Evolutionary conservation across 2,329 filamentous ascomycete genomes (phyloP).

Genomic region (Diplodia sapinea): DNA sequence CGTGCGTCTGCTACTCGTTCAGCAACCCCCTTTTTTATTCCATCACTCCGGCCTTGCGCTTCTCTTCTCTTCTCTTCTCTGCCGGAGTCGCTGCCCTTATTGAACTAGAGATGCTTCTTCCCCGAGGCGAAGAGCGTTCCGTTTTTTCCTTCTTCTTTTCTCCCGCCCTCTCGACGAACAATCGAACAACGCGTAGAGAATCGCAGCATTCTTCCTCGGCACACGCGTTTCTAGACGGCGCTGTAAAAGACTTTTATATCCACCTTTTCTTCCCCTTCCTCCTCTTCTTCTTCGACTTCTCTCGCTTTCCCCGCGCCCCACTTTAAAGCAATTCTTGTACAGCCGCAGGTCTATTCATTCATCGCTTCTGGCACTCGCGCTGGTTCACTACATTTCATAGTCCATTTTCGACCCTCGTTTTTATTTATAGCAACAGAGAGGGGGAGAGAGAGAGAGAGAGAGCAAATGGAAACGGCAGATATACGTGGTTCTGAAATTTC

Average conservation of each 20-base stretch:
- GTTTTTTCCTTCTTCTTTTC: not conserved
- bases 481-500: not conserved
- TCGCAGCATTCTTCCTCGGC: not conserved
- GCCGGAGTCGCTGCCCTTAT: not conserved
- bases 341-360: conserved; percentile 1
- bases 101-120: not conserved
- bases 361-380: not conserved
- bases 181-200: not conserved
- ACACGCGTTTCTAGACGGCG: not conserved
- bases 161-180: not conserved
- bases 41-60: not conserved
- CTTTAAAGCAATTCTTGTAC: not conserved
- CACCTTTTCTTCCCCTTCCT: not conserved
- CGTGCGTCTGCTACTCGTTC: not conserved
- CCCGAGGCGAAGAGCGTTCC: not conserved
- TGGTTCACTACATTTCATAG: not conserved
- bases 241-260: conserved; percentile 5
- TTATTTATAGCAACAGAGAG: not conserved
- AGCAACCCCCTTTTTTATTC: not conserved
- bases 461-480: too few relatives aligned
- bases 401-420: not conserved
- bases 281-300: not conserved
- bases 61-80: conserved; percentile 3
- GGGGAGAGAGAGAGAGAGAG: not conserved
- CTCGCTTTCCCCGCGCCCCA: not conserved